These are phyloP conservation scores for Populus tremula DNA, from an alignment of 345 rosid species.

Conservation along the genomic window DNA sequence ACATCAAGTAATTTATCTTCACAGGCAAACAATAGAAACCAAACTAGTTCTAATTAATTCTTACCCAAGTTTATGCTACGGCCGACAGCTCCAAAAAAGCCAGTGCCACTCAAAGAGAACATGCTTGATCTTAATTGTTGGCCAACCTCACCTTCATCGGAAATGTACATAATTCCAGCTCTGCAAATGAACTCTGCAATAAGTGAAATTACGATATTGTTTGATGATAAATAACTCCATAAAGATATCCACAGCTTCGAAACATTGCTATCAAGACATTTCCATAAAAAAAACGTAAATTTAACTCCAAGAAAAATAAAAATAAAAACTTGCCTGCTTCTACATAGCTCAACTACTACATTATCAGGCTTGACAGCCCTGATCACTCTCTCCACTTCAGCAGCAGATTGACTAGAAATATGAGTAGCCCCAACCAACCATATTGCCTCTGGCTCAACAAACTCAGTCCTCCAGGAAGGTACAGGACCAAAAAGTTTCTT, in stretches of 20 bases:
- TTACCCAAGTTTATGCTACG: constrained; percentile 84
- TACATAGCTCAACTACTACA: constrained; percentile 88
- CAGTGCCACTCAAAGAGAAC: constrained; percentile 75
- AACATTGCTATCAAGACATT: not conserved
- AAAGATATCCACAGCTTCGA: not conserved
- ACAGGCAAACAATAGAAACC: not conserved
- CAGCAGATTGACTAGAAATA: constrained; percentile 57
- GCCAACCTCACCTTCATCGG: constrained; percentile 40
- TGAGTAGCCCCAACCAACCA: constrained; percentile 79
- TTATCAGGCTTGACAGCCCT: constrained; percentile 65
- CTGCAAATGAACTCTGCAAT: constrained; percentile 66
- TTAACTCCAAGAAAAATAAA: not conserved
- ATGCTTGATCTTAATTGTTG: constrained; percentile 45
- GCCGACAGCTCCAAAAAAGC: constrained; percentile 78
- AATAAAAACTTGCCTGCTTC: constrained; percentile 69
- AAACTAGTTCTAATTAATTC: constrained; percentile 6
- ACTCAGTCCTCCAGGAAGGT: constrained; percentile 73
- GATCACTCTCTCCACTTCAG: constrained; percentile 66
- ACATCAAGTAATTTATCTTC: constrained; percentile 5
- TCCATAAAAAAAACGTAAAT: no score
- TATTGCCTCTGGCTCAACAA: constrained; percentile 71
- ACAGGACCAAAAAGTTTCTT: constrained; percentile 66
- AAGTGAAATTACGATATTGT: constrained; percentile 42
- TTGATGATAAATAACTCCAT: not conserved
- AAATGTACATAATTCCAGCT: constrained; percentile 90